These are phyloP conservation scores for Boletus reticuloceps DNA, from an alignment of 768 basidiomycete genomes.

Conservation along the genomic window DNA sequence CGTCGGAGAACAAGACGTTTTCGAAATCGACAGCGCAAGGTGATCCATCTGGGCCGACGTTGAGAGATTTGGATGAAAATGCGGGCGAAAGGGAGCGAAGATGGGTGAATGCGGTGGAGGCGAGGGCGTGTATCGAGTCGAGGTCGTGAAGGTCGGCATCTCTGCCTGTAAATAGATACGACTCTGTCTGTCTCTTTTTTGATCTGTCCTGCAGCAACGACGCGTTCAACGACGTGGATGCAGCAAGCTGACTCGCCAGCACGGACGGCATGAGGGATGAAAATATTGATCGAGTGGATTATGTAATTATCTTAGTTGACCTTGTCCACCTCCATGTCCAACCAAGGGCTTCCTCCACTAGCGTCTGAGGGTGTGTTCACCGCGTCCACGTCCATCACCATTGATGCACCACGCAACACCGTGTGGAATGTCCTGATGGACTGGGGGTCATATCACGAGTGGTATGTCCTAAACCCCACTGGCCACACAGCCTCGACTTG, in stretches of 20 bases:
- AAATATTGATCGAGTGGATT: not conserved
- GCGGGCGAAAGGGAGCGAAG: constrained; percentile 59
- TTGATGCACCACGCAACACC: constrained; percentile 58
- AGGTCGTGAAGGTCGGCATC: constrained; percentile 87
- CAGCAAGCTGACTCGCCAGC: constrained; percentile 79
- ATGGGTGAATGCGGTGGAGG: constrained; percentile 72
- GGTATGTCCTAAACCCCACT: too few relatives aligned
- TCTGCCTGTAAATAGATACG: constrained; percentile 84
- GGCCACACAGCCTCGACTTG: constrained; percentile 1
- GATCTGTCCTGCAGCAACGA: constrained; percentile 64
- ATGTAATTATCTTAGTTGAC: not conserved
- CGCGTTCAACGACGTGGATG: constrained; percentile 76
- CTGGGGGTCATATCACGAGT: constrained; percentile 60
- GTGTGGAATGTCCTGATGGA: constrained; percentile 64
- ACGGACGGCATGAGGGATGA: constrained; percentile 50
- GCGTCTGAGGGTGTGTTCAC: constrained; percentile 45
- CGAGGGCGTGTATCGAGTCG: constrained; percentile 81
- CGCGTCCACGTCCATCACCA: constrained; percentile 44
- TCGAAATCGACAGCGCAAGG: constrained; percentile 48
- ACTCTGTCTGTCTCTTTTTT: constrained; percentile 60
- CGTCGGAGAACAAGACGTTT: constrained; percentile 74
- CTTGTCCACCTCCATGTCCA: too few relatives aligned
- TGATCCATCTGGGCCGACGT: constrained; percentile 16
- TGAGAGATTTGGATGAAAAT: constrained; percentile 32
- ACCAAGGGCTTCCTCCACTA: constrained; percentile 38